Evolutionary conservation across 2,329 filamentous ascomycete genomes (phyloP).

Genomic region (Chaetomiaceae sp.): DNA sequence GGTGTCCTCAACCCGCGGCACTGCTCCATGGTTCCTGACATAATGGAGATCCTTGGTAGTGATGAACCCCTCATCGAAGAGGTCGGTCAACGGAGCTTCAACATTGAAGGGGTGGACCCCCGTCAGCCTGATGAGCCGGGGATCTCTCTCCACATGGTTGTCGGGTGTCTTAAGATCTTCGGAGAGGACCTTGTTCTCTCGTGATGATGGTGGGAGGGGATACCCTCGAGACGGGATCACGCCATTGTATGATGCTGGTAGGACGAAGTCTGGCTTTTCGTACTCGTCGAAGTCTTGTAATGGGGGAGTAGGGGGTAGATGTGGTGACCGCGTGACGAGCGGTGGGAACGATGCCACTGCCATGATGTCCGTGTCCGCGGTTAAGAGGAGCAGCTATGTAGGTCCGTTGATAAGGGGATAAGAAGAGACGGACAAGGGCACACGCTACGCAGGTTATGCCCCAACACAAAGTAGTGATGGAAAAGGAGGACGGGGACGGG

Average conservation of each 20-base stretch:
- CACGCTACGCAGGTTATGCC: background rate
- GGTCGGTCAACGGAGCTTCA: conserved; percentile 70
- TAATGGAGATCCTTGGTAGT: conserved; percentile 87
- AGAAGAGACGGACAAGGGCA: background rate
- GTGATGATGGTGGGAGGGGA: conserved; percentile 62
- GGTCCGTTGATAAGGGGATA: no score
- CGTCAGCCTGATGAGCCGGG: conserved; percentile 76
- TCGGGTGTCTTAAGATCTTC: conserved; percentile 81
- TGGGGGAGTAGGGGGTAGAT: conserved; percentile 8
- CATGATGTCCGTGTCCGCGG: conserved; percentile 3
- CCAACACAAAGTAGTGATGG: background rate
- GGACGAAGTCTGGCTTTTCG: background rate
- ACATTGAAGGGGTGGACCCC: conserved; percentile 89
- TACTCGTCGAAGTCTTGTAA: conserved; percentile 11
- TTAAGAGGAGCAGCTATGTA: background rate
- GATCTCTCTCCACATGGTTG: conserved; percentile 70
- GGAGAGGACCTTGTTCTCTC: conserved; percentile 57
- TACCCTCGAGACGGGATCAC: conserved; percentile 33
- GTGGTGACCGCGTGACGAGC: background rate
- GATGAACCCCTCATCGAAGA: conserved; percentile 77
- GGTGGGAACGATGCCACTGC: background rate
- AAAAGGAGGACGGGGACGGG: background rate
- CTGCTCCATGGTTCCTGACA: conserved; percentile 81
- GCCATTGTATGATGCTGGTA: background rate
- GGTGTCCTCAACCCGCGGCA: conserved; percentile 67